These are phyloP conservation scores for Daedaleopsis nitida DNA, from an alignment of 768 basidiomycete species.

Conservation along the genomic window DNA sequence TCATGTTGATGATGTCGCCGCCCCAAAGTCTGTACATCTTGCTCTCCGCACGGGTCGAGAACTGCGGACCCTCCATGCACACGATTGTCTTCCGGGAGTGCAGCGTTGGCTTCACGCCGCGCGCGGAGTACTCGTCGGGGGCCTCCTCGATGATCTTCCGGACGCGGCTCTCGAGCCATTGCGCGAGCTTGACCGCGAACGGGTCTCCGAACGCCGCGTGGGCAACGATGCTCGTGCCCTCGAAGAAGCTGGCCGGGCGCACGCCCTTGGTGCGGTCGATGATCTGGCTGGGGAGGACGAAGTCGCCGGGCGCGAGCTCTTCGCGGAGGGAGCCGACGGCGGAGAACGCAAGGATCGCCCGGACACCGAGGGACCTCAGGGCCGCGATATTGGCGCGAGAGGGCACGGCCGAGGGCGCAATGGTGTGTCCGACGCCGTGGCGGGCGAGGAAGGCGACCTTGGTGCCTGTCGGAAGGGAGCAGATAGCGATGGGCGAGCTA, in stretches of 20 bases:
- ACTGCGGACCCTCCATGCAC: conserved; percentile 97
- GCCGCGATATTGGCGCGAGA: conserved; percentile 93
- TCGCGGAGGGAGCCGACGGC: conserved; percentile 95
- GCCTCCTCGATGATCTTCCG: conserved; percentile 53
- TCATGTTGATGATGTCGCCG: conserved; percentile 96
- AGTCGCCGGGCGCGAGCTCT: conserved; percentile 88
- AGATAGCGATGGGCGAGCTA: conserved; percentile 90
- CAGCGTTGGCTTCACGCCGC: conserved; percentile 55
- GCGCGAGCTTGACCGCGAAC: conserved; percentile 65
- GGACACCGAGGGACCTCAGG: conserved; percentile 87
- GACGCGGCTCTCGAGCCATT: conserved; percentile 69
- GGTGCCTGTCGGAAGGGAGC: conserved; percentile 77
- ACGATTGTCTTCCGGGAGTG: conserved; percentile 88
- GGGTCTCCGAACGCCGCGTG: conserved; percentile 96
- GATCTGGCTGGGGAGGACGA: conserved; percentile 86
- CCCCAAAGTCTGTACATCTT: conserved; percentile 93
- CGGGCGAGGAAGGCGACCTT: conserved; percentile 89
- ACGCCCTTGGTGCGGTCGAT: conserved; percentile 97
- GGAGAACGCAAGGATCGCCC: conserved; percentile 89
- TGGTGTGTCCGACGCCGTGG: conserved; percentile 78
- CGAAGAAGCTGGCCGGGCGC: conserved; percentile 87
- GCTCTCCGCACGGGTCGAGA: conserved; percentile 97
- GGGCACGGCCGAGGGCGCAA: conserved; percentile 81
- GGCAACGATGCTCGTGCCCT: conserved; percentile 78
- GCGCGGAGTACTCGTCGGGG: conserved; percentile 20